Percentiles rank a stretch among this genome's conserved stretches.
phyloP scores from a whole-genome alignment of 495 filamentous ascomycete genomes.

The Gamarada debralockiae region DNA sequence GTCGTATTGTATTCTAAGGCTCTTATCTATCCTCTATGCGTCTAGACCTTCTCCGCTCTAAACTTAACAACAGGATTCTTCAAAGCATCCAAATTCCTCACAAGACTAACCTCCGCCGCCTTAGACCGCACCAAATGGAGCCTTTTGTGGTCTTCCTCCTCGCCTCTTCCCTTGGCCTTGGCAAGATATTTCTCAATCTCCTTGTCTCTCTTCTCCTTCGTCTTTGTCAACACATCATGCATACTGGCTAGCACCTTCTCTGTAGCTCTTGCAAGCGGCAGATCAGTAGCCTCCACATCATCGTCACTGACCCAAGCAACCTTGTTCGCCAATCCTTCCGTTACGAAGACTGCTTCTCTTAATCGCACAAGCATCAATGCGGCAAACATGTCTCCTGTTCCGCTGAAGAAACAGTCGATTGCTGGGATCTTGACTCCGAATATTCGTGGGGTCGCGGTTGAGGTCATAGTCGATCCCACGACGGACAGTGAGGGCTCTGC shows the following conservation, averaged over 20 bases:
- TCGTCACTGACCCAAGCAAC: slow-evolving; percentile 69
- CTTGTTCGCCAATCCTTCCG: slow-evolving; percentile 39
- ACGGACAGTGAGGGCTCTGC: slow-evolving; percentile 57
- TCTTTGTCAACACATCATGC: slow-evolving; percentile 79
- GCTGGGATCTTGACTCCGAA: slow-evolving; percentile 79
- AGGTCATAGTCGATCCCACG: slow-evolving; percentile 63
- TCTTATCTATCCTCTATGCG: neutral
- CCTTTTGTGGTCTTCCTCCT: slow-evolving; percentile 53
- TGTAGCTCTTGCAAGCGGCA: slow-evolving; percentile 77
- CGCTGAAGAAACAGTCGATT: slow-evolving; percentile 89
- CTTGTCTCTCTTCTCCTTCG: slow-evolving; percentile 61
- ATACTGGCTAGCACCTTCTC: slow-evolving; percentile 92
- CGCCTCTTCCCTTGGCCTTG: slow-evolving; percentile 27
- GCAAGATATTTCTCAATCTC: slow-evolving; percentile 40
- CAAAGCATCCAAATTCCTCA: slow-evolving; percentile 64
- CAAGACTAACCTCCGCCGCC: slow-evolving; percentile 76
- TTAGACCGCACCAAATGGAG: slow-evolving; percentile 64
- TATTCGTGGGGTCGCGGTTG: slow-evolving; percentile 21
- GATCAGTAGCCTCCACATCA: slow-evolving; percentile 57
- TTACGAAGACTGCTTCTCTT: slow-evolving; percentile 63
- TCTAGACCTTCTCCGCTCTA: slow-evolving; percentile 47
- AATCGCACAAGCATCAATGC: slow-evolving; percentile 86
- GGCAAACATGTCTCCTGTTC: slow-evolving; percentile 98
- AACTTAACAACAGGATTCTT: slow-evolving; percentile 57
- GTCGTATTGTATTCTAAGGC: no score